These are phyloP conservation scores for Podaxis rugospora DNA, from an alignment of 768 basidiomycete genomes.

Conservation along the genomic window DNA sequence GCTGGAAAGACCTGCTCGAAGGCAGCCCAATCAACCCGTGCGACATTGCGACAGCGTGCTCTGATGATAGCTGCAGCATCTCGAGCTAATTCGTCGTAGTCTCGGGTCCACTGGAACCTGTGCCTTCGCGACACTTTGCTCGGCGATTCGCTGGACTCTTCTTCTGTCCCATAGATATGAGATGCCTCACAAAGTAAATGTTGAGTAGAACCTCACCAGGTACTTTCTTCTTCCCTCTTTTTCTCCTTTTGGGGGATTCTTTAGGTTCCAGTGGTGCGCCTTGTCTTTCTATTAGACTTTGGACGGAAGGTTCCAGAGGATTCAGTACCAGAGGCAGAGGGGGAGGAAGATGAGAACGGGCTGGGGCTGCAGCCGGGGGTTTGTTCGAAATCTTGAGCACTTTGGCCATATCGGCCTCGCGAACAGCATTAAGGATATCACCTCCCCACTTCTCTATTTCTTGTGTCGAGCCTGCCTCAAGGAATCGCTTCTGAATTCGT, in stretches of 20 bases:
- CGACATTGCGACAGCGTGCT: constrained; percentile 62
- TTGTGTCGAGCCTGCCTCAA: constrained; percentile 51
- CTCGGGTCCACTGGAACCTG: constrained; percentile 78
- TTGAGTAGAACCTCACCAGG: not conserved
- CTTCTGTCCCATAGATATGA: constrained; percentile 5
- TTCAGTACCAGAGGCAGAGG: constrained; percentile 9
- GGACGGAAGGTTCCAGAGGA: constrained; percentile 17
- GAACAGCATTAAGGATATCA: constrained; percentile 52
- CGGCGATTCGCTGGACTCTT: constrained; percentile 29
- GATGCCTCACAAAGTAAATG: not conserved
- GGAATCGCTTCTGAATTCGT: constrained; percentile 49
- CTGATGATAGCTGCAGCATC: constrained; percentile 82
- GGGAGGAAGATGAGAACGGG: constrained; percentile 19
- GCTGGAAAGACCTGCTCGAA: constrained; percentile 78
- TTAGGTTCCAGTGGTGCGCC: constrained; percentile 22
- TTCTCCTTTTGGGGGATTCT: constrained; percentile 7
- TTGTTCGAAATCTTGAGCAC: constrained; percentile 30
- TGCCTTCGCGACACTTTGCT: constrained; percentile 47
- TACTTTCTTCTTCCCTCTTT: constrained; percentile 21
- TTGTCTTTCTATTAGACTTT: constrained; percentile 23
- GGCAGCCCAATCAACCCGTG: constrained; percentile 66
- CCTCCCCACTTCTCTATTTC: constrained; percentile 58
- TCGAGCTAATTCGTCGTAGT: constrained; percentile 85
- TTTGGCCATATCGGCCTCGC: constrained; percentile 49
- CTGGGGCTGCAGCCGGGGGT: constrained; percentile 10